Percentiles rank a stretch among this genome's conserved stretches.
These are phyloP conservation scores for Yamadazyma kitorensis DNA, from an alignment of 805 yeast species.

Conservation along the genomic window DNA sequence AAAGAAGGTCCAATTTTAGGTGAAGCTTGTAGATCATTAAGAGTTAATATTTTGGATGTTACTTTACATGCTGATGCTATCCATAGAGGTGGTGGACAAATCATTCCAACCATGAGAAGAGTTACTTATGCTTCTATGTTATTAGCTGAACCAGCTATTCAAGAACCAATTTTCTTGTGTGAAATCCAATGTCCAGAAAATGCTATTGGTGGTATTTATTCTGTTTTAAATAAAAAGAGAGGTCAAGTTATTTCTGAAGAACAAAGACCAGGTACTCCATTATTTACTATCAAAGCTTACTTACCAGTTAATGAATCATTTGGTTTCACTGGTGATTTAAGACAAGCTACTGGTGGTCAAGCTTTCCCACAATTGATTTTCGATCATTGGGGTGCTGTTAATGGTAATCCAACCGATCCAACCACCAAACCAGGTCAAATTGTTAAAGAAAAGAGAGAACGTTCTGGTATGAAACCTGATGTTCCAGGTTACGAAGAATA, in stretches of 20 bases:
- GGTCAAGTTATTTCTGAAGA: slow-evolving; percentile 99
- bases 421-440: slow-evolving; percentile 61
- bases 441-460: slow-evolving; percentile 70
- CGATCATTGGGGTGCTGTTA: slow-evolving; percentile 95
- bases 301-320: slow-evolving; percentile 99
- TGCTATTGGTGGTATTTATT: slow-evolving; percentile 99
- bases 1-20: slow-evolving; percentile 99
- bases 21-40: slow-evolving; percentile 93
- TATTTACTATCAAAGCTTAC: slow-evolving; percentile 99
- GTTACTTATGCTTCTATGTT: slow-evolving; percentile 97
- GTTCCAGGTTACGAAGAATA: slow-evolving; percentile 99
- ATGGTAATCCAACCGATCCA: slow-evolving; percentile 92
- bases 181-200: slow-evolving; percentile 99
- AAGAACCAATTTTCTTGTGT: slow-evolving; percentile 98
- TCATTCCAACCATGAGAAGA: slow-evolving; percentile 99
- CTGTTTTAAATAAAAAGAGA: slow-evolving; percentile 98
- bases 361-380: slow-evolving; percentile 99
- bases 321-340: slow-evolving; percentile 99
- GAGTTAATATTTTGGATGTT: slow-evolving; percentile 98
- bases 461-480: slow-evolving; percentile 94
- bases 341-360: slow-evolving; percentile 99
- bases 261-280: slow-evolving; percentile 99
- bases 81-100: slow-evolving; percentile 99
- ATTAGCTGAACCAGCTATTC: slow-evolving; percentile 97
- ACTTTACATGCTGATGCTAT: slow-evolving; percentile 99